Conservation (phyloP, 805 yeast species). For the Priceomyces medius region DNA sequence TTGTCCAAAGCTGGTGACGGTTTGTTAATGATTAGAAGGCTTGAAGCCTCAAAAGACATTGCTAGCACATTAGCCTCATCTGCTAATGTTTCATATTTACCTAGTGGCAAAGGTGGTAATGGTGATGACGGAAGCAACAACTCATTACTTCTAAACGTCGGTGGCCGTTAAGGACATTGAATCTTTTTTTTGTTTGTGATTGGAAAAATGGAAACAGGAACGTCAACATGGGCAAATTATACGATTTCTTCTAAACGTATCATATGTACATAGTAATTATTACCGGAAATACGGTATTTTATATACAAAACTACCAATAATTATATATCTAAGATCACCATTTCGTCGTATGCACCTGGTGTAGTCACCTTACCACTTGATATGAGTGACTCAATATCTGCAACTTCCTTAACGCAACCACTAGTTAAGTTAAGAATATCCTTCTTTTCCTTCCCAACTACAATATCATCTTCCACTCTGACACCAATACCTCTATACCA, state of each 20-base stretch:
- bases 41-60: constrained; percentile 95
- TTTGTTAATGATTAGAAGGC: constrained; percentile 84
- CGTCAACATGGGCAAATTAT: too few relatives aligned
- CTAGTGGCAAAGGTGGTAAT: constrained; percentile 43
- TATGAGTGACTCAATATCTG: constrained; percentile 73
- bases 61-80: constrained; percentile 83
- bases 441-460: constrained; percentile 60
- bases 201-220: background rate
- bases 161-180: constrained; percentile 20
- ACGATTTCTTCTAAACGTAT: too few relatives aligned
- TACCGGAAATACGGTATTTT: constrained; percentile 1
- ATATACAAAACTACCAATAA: constrained; percentile 5
- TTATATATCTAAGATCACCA: constrained; percentile 26
- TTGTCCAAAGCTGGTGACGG: constrained; percentile 95
- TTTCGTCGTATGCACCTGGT: constrained; percentile 37
- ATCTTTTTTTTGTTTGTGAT: background rate
- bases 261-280: constrained; percentile 8
- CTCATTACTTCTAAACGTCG: constrained; percentile 64
- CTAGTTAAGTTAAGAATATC: constrained; percentile 60
- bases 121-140: constrained; percentile 43
- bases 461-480: constrained; percentile 92
- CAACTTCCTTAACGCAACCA: constrained; percentile 83
- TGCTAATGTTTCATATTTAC: constrained; percentile 86
- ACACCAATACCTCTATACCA: constrained; percentile 87
- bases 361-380: constrained; percentile 55